These are phyloP conservation scores for Cryptococcus wingfieldii DNA, from an alignment of 1,284 basidiomycete genomes.

Conservation along the genomic window DNA sequence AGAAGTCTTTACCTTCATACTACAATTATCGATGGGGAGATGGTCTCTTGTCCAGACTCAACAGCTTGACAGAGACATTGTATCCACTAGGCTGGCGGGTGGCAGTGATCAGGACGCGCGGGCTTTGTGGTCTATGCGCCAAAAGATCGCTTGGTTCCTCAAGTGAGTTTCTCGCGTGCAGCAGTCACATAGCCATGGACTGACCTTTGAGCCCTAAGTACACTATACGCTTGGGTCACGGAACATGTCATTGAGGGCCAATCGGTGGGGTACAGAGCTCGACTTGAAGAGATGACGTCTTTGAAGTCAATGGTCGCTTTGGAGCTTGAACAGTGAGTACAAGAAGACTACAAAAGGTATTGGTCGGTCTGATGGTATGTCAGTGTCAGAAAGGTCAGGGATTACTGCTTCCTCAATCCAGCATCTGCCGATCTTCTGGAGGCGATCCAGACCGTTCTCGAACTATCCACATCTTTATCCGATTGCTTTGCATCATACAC, in stretches of 20 bases:
- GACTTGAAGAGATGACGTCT: constrained; percentile 58
- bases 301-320: constrained; percentile 69
- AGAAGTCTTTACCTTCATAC: constrained; percentile 68
- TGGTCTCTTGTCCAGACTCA: constrained; percentile 46
- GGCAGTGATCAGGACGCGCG: constrained; percentile 53
- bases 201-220: constrained; percentile 50
- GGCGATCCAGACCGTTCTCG: constrained; percentile 64
- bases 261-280: constrained; percentile 46
- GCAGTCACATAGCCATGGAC: neutral
- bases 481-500: constrained; percentile 58
- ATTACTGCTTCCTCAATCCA: constrained; percentile 62
- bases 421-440: constrained; percentile 63
- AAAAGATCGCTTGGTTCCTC: constrained; percentile 73
- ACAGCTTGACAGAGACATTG: constrained; percentile 5
- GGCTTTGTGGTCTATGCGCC: constrained; percentile 66
- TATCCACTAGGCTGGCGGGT: neutral
- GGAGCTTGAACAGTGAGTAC: constrained; percentile 63
- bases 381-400: constrained; percentile 62
- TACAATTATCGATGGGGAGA: constrained; percentile 71
- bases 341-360: neutral
- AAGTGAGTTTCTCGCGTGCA: constrained; percentile 56
- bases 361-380: neutral
- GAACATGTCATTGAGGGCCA: constrained; percentile 57
- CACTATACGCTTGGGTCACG: constrained; percentile 65
- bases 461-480: constrained; percentile 66